These are phyloP conservation scores for Suhomyces kilbournensis DNA, from an alignment of 805 yeast species.

Conservation along the genomic window DNA sequence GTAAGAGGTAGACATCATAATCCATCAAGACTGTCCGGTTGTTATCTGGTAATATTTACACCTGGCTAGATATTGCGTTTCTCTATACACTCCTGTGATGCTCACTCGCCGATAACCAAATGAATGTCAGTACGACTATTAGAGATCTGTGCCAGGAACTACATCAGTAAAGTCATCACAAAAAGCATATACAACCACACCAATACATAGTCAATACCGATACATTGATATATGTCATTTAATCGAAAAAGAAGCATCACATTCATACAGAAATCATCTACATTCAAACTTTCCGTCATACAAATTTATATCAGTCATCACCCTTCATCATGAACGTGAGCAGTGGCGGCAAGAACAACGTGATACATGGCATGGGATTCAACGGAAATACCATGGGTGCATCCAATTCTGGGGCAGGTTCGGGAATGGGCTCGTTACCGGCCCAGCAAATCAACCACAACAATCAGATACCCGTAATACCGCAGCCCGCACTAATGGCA, in stretches of 20 bases:
- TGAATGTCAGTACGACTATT: not conserved
- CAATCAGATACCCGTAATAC: constrained; percentile 12
- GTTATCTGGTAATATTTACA: not conserved
- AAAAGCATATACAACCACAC: not conserved
- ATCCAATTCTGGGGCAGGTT: not conserved
- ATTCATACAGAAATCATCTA: not conserved
- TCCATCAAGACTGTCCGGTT: not conserved
- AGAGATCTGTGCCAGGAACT: not conserved
- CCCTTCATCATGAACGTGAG: not conserved
- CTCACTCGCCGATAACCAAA: not conserved
- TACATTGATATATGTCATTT: not conserved
- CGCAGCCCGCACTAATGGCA: constrained; percentile 34
- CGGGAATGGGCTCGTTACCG: not conserved
- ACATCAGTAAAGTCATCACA: not conserved
- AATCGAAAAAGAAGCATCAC: not conserved
- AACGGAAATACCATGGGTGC: not conserved
- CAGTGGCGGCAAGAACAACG: not conserved
- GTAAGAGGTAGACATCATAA: not conserved
- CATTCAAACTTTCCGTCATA: not conserved
- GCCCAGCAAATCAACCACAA: constrained; percentile 2
- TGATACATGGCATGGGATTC: not conserved
- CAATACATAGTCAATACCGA: not conserved
- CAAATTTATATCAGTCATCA: not conserved
- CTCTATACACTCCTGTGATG: not conserved
- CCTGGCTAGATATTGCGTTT: not conserved